phyloP scores from a whole-genome alignment of 208 protist species.

The Borovskyia barvae region DNA sequence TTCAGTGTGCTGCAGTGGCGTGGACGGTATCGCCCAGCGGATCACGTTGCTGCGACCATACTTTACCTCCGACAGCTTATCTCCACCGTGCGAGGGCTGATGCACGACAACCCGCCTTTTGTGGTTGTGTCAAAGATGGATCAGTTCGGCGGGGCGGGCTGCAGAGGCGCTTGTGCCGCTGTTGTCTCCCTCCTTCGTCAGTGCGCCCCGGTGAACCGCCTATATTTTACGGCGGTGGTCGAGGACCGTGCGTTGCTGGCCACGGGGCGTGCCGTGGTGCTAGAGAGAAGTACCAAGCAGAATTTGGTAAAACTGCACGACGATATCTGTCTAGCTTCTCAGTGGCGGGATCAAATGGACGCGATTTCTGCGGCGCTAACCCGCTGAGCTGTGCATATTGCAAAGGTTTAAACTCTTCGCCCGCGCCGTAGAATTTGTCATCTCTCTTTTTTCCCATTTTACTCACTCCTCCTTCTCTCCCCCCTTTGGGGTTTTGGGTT shows the following conservation, averaged over 20 bases:
- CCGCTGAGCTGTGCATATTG: too few species aligned
- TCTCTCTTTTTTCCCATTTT: too few species aligned
- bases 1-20: conserved; percentile 42
- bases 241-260: conserved; percentile 36
- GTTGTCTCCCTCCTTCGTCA: conserved; percentile 43
- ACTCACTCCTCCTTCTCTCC: too few species aligned
- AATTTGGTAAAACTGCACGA: conserved; percentile 65
- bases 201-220: conserved; percentile 70
- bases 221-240: conserved; percentile 71
- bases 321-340: conserved; percentile 57
- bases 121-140: conserved; percentile 84
- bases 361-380: too few species aligned
- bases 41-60: conserved; percentile 47
- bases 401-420: too few species aligned
- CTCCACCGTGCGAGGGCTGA: conserved; percentile 40
- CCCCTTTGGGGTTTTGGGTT: too few species aligned
- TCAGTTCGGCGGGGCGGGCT: conserved; percentile 62
- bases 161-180: conserved; percentile 26
- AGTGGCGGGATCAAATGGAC: conserved; percentile 50
- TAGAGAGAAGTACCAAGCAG: conserved; percentile 52
- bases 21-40: conserved; percentile 39
- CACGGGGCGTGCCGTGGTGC: conserved; percentile 17
- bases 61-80: conserved; percentile 49
- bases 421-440: too few species aligned
- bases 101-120: conserved; percentile 63